A percentile compares a stretch with the other conserved stretches of the same genome.
Conservation (phyloP, 768 basidiomycete species). For the Calocybe indica region DNA sequence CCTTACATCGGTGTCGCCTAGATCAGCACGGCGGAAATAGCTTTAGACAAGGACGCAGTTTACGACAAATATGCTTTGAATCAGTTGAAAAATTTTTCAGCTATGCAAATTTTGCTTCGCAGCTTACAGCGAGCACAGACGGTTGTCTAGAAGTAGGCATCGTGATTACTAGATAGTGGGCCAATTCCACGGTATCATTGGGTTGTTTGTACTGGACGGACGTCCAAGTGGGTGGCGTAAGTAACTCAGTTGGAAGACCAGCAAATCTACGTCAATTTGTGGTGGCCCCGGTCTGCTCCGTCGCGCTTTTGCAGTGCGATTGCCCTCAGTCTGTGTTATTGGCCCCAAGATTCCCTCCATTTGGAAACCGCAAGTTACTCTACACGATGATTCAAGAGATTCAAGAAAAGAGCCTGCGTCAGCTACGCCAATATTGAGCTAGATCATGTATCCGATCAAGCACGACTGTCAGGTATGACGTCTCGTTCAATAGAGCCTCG, state of each 20-base stretch:
- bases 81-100: slow-evolving; percentile 31
- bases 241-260: slow-evolving; percentile 9
- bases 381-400: neutral
- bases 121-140: neutral
- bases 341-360: no score
- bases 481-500: slow-evolving; percentile 89
- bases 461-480: slow-evolving; percentile 88
- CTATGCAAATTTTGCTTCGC: slow-evolving; percentile 6
- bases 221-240: neutral
- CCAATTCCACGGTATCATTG: neutral
- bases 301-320: no score
- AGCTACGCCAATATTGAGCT: slow-evolving; percentile 87
- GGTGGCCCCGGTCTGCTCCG: neutral
- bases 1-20: slow-evolving; percentile 14
- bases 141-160: neutral
- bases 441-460: slow-evolving; percentile 91
- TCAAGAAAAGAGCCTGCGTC: neutral
- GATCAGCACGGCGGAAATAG: slow-evolving; percentile 66
- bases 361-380: neutral
- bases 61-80: slow-evolving; percentile 57
- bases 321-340: no score
- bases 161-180: neutral
- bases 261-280: slow-evolving; percentile 2
- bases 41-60: slow-evolving; percentile 41
- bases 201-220: no score